Percentiles rank a stretch among this genome's conserved stretches.
Evolutionary conservation across 306 rosid species (phyloP).

Genomic region (Crotalaria pallida): DNA sequence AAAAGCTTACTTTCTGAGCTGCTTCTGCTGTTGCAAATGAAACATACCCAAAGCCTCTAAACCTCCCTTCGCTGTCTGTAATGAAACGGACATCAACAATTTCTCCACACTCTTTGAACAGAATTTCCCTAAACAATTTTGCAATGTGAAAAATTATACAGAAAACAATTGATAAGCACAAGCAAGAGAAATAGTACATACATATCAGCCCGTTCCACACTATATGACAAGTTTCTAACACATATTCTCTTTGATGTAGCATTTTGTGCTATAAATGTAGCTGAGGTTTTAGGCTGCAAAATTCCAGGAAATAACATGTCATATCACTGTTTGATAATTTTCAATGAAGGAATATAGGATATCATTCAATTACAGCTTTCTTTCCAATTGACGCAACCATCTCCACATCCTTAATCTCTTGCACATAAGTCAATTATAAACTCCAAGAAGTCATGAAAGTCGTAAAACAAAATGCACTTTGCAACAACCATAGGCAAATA

Average conservation of each 20-base stretch:
- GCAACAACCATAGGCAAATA: neutral
- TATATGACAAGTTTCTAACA: constrained; percentile 54
- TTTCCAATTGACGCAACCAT: constrained; percentile 39
- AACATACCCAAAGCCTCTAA: constrained; percentile 76
- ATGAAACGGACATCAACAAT: constrained; percentile 58
- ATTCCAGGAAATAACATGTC: neutral
- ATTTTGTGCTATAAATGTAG: constrained; percentile 27
- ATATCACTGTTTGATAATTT: neutral
- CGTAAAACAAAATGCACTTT: neutral
- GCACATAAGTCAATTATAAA: neutral
- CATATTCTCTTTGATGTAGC: constrained; percentile 45
- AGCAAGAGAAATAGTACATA: constrained; percentile 27
- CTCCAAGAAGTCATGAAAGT: neutral
- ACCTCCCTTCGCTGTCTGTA: constrained; percentile 38
- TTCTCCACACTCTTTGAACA: constrained; percentile 63
- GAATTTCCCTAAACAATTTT: constrained; percentile 42
- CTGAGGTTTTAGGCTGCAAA: constrained; percentile 55
- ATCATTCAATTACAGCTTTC: constrained; percentile 29
- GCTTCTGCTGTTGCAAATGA: constrained; percentile 62
- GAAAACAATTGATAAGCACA: neutral
- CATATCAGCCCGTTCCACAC: constrained; percentile 55
- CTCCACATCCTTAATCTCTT: constrained; percentile 39
- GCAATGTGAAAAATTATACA: neutral
- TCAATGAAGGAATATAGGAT: neutral
- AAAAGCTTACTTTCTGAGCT: constrained; percentile 47